Evolutionary conservation across 257 asterid genomes (phyloP), one percentile per base, ranked within the genome.

Genomic region (Paulownia fortunei): DNA sequence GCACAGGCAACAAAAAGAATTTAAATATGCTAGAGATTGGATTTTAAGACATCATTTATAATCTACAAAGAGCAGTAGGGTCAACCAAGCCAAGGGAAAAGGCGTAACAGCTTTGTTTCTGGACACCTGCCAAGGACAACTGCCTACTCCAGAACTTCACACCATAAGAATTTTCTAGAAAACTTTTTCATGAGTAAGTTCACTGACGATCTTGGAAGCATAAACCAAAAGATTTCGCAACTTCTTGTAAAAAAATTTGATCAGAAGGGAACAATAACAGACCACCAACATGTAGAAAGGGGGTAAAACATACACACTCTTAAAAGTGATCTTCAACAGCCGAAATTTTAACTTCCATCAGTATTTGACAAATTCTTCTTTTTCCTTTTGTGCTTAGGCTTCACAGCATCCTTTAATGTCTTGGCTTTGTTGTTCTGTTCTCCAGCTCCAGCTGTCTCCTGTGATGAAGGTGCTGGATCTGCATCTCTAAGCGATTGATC

Each of bases 341-440:
- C 12, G 19, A 78, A 73, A 3, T 16, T 81, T 86, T 79, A 93
- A 79, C 86, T 82, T 76, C 85, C 88, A 41, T 47, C 81, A 30
- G 79, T 54, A 54, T 81, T 79, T 27, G 88, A 68, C 6, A 42
- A 12, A 8, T 69, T 82, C 87, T 82, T 90, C 90, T 88, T 85
- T 84, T 85, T 89, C 72, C 97, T 82, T 80, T 83, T 92, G 86
- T 90, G 92, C 85, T 92, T 92, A 49, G 96, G 94, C 86, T 92
- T 96, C 84, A 89, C 97, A 13, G 97, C 98, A 80, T 91, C 98
- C 82, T 81, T 81, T 77, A 93, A 85, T 19, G 94, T 89, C 89
- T 84, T 89, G 56, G 82, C 84, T 64, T 73, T 67, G 67, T 24
- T 84, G 39, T 72, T 81, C 55, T 41, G 63, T 52, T 82, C 74